phyloP scores from a whole-genome alignment of 2,329 filamentous ascomycete species.

The Phialophora expanda region DNA sequence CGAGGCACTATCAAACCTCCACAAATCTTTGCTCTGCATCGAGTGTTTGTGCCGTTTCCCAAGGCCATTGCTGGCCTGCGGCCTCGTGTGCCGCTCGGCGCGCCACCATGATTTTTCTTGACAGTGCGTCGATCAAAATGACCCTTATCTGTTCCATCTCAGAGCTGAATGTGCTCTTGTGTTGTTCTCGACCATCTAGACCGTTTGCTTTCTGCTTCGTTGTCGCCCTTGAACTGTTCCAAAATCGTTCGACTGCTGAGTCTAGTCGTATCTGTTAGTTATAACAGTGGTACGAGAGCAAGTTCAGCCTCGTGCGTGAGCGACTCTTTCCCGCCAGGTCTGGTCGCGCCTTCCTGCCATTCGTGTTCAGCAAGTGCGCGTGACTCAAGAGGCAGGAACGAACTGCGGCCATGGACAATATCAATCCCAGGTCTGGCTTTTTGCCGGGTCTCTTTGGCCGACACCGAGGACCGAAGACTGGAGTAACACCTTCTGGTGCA shows the following conservation, averaged over 20 bases:
- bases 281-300: background rate
- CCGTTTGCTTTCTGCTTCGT: conserved; percentile 7
- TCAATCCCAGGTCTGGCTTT: conserved; percentile 33
- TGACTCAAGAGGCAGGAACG: background rate
- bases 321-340: conserved; percentile 15
- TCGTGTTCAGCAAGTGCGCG: background rate
- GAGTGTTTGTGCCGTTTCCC: conserved; percentile 17
- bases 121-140: conserved; percentile 11
- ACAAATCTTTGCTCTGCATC: background rate
- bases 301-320: conserved; percentile 17
- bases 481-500: conserved; percentile 23
- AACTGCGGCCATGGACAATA: conserved; percentile 35
- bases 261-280: background rate
- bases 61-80: background rate
- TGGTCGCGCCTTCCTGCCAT: conserved; percentile 1
- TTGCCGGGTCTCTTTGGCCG: conserved; percentile 36
- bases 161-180: background rate
- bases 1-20: conserved; percentile 12
- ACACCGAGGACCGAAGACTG: conserved; percentile 20
- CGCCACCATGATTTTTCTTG: conserved; percentile 11
- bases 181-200: background rate
- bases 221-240: background rate
- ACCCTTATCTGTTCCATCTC: conserved; percentile 19
- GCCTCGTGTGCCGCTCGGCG: conserved; percentile 9
- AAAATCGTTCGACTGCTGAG: background rate